Evolutionary conservation across 108 stramenopile species (phyloP).

Genomic region (Schizochytrium sp.): DNA sequence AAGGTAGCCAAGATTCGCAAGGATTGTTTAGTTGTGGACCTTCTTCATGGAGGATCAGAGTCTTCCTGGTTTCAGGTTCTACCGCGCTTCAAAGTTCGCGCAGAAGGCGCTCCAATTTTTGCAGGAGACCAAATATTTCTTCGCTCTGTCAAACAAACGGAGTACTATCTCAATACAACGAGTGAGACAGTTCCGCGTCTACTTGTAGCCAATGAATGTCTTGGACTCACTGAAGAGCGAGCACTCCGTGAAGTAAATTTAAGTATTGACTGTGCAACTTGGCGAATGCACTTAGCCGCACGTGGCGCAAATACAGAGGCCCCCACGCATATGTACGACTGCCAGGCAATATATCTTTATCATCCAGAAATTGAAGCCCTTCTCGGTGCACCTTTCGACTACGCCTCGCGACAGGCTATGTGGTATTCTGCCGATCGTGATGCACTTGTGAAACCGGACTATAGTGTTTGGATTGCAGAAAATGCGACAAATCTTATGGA

Average conservation of each 20-base stretch:
- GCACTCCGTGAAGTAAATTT: constrained; percentile 16
- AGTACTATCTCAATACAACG: constrained; percentile 34
- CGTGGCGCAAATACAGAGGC: background rate
- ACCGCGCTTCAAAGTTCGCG: constrained; percentile 56
- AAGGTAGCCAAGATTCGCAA: constrained; percentile 29
- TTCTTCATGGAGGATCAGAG: background rate
- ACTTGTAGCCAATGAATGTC: background rate
- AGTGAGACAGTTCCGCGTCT: background rate
- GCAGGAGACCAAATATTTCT: constrained; percentile 40
- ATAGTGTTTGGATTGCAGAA: constrained; percentile 35
- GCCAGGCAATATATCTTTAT: constrained; percentile 47
- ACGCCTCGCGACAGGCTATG: constrained; percentile 14
- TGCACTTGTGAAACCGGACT: background rate
- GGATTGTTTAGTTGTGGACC: constrained; percentile 7
- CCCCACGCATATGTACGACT: constrained; percentile 27
- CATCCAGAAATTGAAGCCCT: constrained; percentile 34
- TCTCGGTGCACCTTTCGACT: constrained; percentile 32
- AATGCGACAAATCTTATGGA: background rate
- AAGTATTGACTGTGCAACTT: background rate
- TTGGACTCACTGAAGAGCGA: constrained; percentile 4
- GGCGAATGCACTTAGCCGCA: background rate
- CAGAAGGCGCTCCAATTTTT: constrained; percentile 1
- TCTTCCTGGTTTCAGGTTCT: background rate
- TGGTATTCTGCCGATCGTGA: constrained; percentile 41
- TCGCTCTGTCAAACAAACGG: constrained; percentile 2